These are phyloP conservation scores for Nematodospora anomalae DNA, from an alignment of 1,139 yeast genomes.

Conservation along the genomic window DNA sequence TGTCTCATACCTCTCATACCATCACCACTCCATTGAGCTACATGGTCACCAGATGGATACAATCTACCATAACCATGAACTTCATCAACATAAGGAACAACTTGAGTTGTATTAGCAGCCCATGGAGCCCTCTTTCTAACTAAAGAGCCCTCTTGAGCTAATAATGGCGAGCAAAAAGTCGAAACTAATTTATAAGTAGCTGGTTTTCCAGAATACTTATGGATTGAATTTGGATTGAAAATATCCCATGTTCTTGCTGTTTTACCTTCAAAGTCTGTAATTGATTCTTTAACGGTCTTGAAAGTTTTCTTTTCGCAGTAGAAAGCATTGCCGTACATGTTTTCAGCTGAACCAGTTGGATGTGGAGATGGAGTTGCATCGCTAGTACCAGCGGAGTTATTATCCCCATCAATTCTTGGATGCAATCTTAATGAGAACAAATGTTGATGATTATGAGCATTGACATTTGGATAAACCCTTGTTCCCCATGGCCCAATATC, in stretches of 20 bases:
- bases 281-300: conserved; percentile 67
- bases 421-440: conserved; percentile 76
- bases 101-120: conserved; percentile 68
- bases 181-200: conserved; percentile 77
- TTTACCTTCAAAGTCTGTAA: conserved; percentile 59
- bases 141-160: conserved; percentile 72
- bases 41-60: conserved; percentile 80
- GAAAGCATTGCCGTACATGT: conserved; percentile 75
- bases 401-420: conserved; percentile 79
- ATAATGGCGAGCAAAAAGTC: conserved; percentile 69
- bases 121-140: conserved; percentile 82
- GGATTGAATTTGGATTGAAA: conserved; percentile 65
- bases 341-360: conserved; percentile 65
- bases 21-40: conserved; percentile 78
- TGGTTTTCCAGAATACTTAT: conserved; percentile 72
- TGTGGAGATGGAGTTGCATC: conserved; percentile 63
- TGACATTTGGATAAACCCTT: conserved; percentile 73
- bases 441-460: conserved; percentile 86
- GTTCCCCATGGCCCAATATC: conserved; percentile 77
- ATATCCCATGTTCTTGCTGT: conserved; percentile 79
- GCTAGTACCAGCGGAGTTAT: conserved; percentile 68
- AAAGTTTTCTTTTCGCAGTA: conserved; percentile 61
- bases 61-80: conserved; percentile 52
- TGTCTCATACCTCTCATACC: conserved; percentile 68
- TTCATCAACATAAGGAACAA: conserved; percentile 65